Evolutionary conservation across 2,329 filamentous ascomycete species (phyloP).

Genomic region (Pseudocercospora ulei): DNA sequence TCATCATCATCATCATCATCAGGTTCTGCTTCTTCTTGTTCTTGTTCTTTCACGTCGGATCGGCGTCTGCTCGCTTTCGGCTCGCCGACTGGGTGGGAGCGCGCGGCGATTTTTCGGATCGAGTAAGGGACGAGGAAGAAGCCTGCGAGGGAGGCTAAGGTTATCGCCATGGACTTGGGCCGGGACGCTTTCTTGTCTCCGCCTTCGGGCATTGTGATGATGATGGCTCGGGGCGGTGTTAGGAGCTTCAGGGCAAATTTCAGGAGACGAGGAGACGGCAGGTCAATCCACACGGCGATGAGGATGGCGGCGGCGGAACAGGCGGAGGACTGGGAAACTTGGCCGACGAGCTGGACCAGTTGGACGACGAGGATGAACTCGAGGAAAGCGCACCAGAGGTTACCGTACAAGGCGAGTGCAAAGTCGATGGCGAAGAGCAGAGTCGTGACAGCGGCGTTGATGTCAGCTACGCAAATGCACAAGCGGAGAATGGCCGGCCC

Average conservation of each 20-base stretch:
- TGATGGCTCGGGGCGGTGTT: too few species aligned
- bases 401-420: conserved; percentile 16
- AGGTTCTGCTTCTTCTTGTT: neutral
- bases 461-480: conserved; percentile 24
- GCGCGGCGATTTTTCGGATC: conserved; percentile 1
- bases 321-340: conserved; percentile 62
- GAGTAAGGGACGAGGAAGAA: conserved; percentile 5
- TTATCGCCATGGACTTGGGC: neutral
- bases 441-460: conserved; percentile 41
- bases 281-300: conserved; percentile 34
- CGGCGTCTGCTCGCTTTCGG: neutral
- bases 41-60: too few species aligned
- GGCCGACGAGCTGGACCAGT: conserved; percentile 72
- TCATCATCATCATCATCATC: too few species aligned
- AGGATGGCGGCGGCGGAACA: conserved; percentile 35
- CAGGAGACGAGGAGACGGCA: too few species aligned
- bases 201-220: neutral
- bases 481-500: neutral
- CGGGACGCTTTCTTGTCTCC: neutral
- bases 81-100: neutral
- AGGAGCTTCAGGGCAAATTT: too few species aligned
- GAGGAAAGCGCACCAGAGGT: conserved; percentile 27
- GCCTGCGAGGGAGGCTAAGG: conserved; percentile 1
- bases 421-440: conserved; percentile 20
- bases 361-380: conserved; percentile 37